A percentile compares a stretch with the other conserved stretches of the same genome.
These are phyloP conservation scores for Abortiporus biennis DNA, from an alignment of 1,284 basidiomycete species.

Conservation along the genomic window DNA sequence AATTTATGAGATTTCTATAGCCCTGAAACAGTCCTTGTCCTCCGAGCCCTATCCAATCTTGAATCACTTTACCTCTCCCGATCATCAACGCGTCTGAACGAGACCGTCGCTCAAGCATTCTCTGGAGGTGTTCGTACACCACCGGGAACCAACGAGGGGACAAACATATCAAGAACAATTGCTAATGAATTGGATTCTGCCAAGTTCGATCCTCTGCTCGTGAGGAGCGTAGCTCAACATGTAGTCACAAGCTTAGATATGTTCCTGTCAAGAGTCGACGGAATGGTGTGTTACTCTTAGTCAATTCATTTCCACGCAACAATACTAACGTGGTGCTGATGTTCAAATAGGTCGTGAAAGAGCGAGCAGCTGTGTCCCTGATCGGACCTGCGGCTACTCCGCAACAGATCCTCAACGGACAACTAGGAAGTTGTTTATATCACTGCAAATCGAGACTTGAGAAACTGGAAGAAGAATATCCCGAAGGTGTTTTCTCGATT, in stretches of 20 bases:
- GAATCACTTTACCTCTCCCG: slow-evolving; percentile 83
- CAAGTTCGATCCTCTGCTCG: slow-evolving; percentile 86
- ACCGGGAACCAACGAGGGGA: slow-evolving; percentile 72
- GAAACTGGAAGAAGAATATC: slow-evolving; percentile 67
- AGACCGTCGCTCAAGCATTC: slow-evolving; percentile 71
- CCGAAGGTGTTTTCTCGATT: slow-evolving; percentile 51
- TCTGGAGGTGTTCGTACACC: slow-evolving; percentile 59
- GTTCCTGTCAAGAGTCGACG: slow-evolving; percentile 57
- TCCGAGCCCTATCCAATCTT: slow-evolving; percentile 77
- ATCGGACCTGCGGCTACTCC: slow-evolving; percentile 73
- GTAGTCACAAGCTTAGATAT: slow-evolving; percentile 62
- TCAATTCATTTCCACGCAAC: background rate
- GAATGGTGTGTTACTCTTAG: slow-evolving; percentile 58
- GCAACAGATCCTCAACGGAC: slow-evolving; percentile 73
- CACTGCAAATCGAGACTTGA: slow-evolving; percentile 70
- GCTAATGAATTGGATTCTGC: slow-evolving; percentile 91
- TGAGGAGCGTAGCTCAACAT: slow-evolving; percentile 73
- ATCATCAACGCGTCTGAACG: slow-evolving; percentile 77
- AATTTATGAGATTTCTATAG: slow-evolving; percentile 31
- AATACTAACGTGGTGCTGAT: slow-evolving; percentile 1
- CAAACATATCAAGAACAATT: slow-evolving; percentile 68
- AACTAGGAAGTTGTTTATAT: slow-evolving; percentile 74
- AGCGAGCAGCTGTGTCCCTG: slow-evolving; percentile 72
- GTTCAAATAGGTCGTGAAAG: slow-evolving; percentile 54
- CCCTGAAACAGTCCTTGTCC: slow-evolving; percentile 84